Base-by-base conservation (phyloP, 2,329 filamentous ascomycete species). In the Sodiomyces alkalinus region DNA sequence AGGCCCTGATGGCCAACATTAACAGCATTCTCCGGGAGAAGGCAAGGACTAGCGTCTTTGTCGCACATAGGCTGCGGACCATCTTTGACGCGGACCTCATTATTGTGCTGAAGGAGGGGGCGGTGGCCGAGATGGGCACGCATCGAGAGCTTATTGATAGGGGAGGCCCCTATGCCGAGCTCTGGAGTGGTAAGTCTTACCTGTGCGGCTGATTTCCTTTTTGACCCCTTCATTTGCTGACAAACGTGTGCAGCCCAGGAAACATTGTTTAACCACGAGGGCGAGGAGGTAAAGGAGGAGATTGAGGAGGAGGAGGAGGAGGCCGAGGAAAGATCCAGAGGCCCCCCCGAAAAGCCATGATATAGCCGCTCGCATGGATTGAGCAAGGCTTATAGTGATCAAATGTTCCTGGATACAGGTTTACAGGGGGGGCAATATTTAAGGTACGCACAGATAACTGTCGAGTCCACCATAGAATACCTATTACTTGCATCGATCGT, bases 11-110 rank as follows among this genome's bases (percentile, higher is more conserved):
- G 60, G 66, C 76, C 35, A 92, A 94, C 47, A 94, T 96, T 50
- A 93, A 93, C 51, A 77, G 77, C 39, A 90, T 96, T 29, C 59
- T 96, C 30, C 79, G 78, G 41, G 86, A 93, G 44, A 93, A 92
- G 58, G 62, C 63, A 3, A 70, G 86, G 32, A 96, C 90, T 1
- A 94, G 85, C 40, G 81, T 98, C 1, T 96, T 96, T 47, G 80
- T 98, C 5, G 90, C 90, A 6, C 90, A 96, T 52, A 70, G 90
- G 12, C 57, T 98, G 34, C 71, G 87, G 29, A 96, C 90, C 0
- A 94, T 98, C 39, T 92, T 81, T 45, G 90, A 96, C 45, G 81
- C 81, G 21, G 80, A 96, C 52, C 60, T 86, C 42, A 96, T 96
- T 41, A 86, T 96, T 42, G 90, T 96, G 20, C 58, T 96, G 32